These are phyloP conservation scores for Ailanthus altissimus DNA, from an alignment of 345 rosid genomes.

Conservation along the genomic window DNA sequence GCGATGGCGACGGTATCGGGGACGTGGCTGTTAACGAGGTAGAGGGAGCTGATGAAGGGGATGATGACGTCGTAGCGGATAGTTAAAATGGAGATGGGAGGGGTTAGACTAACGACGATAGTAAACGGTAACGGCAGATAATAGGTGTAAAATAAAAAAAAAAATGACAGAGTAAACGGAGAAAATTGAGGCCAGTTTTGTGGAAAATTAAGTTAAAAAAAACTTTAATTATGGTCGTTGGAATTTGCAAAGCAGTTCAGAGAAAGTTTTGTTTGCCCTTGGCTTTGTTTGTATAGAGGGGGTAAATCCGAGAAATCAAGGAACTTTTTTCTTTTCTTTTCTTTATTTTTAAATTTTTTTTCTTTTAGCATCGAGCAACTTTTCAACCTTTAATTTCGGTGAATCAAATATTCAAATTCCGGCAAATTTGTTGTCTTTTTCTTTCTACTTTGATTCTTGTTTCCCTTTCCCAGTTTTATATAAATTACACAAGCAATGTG, in stretches of 20 bases:
- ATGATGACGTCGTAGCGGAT: constrained; percentile 39
- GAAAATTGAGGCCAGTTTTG: constrained; percentile 30
- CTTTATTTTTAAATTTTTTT: not conserved
- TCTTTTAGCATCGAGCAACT: constrained; percentile 16
- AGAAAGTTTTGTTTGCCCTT: constrained; percentile 23
- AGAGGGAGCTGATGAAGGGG: constrained; percentile 26
- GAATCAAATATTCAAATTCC: constrained; percentile 17
- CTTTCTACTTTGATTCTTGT: not conserved
- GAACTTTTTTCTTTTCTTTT: not conserved
- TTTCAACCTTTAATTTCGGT: constrained; percentile 18
- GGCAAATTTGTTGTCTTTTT: not conserved
- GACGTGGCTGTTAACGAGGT: constrained; percentile 11
- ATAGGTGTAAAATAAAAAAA: not conserved
- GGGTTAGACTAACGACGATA: constrained; percentile 25
- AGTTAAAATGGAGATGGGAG: constrained; percentile 25
- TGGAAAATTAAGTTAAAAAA: constrained; percentile 21
- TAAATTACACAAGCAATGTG: not conserved
- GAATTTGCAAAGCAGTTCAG: constrained; percentile 14
- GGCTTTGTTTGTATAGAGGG: constrained; percentile 34
- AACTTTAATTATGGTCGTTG: constrained; percentile 17
- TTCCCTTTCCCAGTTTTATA: not conserved
- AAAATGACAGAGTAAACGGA: not conserved
- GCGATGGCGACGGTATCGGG: constrained; percentile 34
- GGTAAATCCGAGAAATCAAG: constrained; percentile 20
- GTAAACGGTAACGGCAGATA: constrained; percentile 19